These are phyloP conservation scores for Neocatenulostroma microsporum DNA, from an alignment of 2,329 filamentous ascomycete genomes.

Conservation along the genomic window DNA sequence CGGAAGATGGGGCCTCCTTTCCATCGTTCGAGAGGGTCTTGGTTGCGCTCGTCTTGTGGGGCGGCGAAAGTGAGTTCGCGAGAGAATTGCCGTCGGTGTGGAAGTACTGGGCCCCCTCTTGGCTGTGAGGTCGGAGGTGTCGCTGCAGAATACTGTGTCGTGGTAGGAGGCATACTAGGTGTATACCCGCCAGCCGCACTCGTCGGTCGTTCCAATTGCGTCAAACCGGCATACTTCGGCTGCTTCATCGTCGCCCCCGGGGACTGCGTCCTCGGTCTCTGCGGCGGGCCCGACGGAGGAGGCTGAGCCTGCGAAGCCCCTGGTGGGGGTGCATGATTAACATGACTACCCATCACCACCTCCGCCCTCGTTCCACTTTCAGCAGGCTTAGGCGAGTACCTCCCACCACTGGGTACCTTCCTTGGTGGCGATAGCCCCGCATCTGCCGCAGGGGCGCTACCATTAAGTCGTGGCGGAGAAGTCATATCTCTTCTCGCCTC, in stretches of 20 bases:
- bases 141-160: no score
- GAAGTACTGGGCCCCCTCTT: constrained; percentile 16
- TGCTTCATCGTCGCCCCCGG: constrained; percentile 47
- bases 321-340: no score
- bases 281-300: constrained; percentile 35
- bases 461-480: constrained; percentile 31
- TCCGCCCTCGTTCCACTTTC: no score
- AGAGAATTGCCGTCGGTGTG: constrained; percentile 37
- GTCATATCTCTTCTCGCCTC: constrained; percentile 13
- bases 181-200: constrained; percentile 46
- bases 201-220: constrained; percentile 45
- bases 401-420: background rate
- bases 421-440: constrained; percentile 4
- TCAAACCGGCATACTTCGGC: constrained; percentile 36
- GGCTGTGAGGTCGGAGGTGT: constrained; percentile 12
- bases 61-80: constrained; percentile 48
- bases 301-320: background rate
- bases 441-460: constrained; percentile 8
- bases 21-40: constrained; percentile 81
- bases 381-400: constrained; percentile 11
- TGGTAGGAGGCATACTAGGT: constrained; percentile 1
- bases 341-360: no score
- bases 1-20: constrained; percentile 77
- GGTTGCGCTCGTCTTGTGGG: constrained; percentile 48
- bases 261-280: constrained; percentile 51